Base-by-base conservation (phyloP, 805 yeast genomes). In the Candida taoyuanica region DNA sequence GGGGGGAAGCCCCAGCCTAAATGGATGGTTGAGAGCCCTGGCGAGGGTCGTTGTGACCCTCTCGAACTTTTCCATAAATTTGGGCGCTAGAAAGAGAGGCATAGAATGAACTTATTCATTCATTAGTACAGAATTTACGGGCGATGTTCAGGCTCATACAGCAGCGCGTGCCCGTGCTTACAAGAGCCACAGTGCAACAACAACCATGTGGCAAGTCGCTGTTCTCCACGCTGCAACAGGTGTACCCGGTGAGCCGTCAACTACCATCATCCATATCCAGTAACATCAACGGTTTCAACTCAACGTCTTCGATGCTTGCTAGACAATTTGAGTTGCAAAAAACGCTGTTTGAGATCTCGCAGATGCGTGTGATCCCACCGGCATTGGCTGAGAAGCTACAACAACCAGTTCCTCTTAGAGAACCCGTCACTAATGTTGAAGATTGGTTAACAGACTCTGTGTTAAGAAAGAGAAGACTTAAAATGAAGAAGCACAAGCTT, bases 401-500 rank as follows among this genome's bases (percentile, higher is more conserved):
- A 27, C 48, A 51, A 25, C 40, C 51, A 7, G 40, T 29, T 23
- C 36, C 21, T 4, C 16, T 17, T 7, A 25, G 26, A 17, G 30
- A 29, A n/a, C 27, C 33, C 12, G 5, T 24, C 9, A 12, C 44
- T 12, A 14, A 15, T 16, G 26, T 31, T 2, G 49, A 43, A 17
- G 50, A 41, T 21, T 40, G 50, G 39, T 31, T 35, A 23, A 34
- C 74, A 51, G 87, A 84, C 52, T 80, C 88, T 11, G 94, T 85
- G 25, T 65, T 81, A 62, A 75, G 93, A 62, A 85, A 85, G 59
- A 80, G 98, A 69, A 77, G 85, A 65, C 78, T 85, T 62, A 91
- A 88, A 74, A 93, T 93, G 97, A 93, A 91, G 77, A 86, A 89
- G 60, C 98, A 93, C 67, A 93, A 93, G 71, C 73, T 87, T 62